A percentile compares a stretch with the other conserved stretches of the same genome.
phyloP scores from a whole-genome alignment of 1,284 basidiomycete genomes.

The Cryptococcus wingfieldii region DNA sequence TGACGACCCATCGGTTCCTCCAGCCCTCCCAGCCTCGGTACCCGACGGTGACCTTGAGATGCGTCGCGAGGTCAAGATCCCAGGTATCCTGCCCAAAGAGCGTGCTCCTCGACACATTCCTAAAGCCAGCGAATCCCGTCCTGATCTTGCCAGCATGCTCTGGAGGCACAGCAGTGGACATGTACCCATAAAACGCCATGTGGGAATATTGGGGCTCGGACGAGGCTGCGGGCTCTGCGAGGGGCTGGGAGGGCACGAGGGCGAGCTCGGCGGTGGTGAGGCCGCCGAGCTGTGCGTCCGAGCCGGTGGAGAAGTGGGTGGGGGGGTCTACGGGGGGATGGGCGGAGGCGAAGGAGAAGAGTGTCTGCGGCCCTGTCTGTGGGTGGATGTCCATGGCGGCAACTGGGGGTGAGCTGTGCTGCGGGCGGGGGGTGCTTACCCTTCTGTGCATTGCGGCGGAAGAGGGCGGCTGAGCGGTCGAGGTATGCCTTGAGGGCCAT shows the following conservation, averaged over 20 bases:
- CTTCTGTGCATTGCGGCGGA: conserved; percentile 33
- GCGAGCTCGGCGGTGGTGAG: conserved; percentile 1
- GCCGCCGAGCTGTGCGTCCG: neutral
- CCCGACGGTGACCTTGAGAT: conserved; percentile 50
- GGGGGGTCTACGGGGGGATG: conserved; percentile 13
- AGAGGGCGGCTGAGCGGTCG: conserved; percentile 35
- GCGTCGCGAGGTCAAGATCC: conserved; percentile 51
- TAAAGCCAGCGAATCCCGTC: conserved; percentile 53
- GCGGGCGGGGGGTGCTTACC: conserved; percentile 17
- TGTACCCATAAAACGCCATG: conserved; percentile 38
- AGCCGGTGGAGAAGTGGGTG: neutral
- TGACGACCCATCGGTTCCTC: conserved; percentile 51
- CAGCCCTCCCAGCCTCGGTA: conserved; percentile 45
- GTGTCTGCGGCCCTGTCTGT: conserved; percentile 20
- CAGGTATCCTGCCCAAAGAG: conserved; percentile 52
- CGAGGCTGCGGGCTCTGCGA: neutral
- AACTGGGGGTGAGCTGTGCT: conserved; percentile 17
- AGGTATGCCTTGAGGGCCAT: conserved; percentile 39
- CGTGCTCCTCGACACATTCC: conserved; percentile 50
- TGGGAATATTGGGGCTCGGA: conserved; percentile 19
- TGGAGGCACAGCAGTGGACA: conserved; percentile 43
- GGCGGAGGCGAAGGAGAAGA: conserved; percentile 31
- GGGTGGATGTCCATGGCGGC: conserved; percentile 31
- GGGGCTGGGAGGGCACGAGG: neutral
- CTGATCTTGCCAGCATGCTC: conserved; percentile 41